Evolutionary conservation across 108 stramenopile genomes (phyloP).

Genomic region (Bacterosira constricta): DNA sequence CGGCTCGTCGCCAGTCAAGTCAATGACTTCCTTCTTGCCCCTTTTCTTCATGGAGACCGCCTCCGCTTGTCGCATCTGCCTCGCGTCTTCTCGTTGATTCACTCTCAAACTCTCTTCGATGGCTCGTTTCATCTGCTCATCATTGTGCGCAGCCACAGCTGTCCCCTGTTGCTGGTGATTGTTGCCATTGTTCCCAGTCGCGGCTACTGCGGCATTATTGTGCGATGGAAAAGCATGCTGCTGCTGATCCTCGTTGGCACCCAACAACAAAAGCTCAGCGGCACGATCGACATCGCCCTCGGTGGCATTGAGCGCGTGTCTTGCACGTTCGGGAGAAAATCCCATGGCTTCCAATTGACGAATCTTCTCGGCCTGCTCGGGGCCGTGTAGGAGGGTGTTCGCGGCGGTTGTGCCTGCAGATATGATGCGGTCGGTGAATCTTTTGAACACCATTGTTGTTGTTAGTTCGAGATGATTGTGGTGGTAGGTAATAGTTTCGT

Average conservation of each 20-base stretch:
- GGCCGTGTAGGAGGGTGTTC: slow-evolving; percentile 15
- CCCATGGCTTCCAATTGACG: slow-evolving; percentile 69
- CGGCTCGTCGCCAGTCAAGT: background rate
- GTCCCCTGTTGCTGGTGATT: slow-evolving; percentile 1
- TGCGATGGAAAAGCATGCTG: slow-evolving; percentile 5
- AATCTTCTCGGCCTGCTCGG: slow-evolving; percentile 31
- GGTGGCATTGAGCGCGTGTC: slow-evolving; percentile 61
- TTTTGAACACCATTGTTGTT: slow-evolving; percentile 47
- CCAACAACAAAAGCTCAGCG: slow-evolving; percentile 60
- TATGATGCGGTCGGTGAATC: slow-evolving; percentile 51
- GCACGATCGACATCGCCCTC: slow-evolving; percentile 74
- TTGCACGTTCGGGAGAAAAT: slow-evolving; percentile 59
- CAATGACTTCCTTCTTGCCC: background rate
- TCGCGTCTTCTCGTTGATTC: slow-evolving; percentile 32
- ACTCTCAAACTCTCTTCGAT: slow-evolving; percentile 44
- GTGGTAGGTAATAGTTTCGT: background rate
- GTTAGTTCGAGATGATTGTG: background rate
- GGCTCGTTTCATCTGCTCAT: slow-evolving; percentile 44
- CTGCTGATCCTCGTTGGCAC: slow-evolving; percentile 5
- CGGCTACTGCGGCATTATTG: background rate
- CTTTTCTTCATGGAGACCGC: slow-evolving; percentile 7
- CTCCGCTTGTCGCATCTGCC: slow-evolving; percentile 24
- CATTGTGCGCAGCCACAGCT: slow-evolving; percentile 43
- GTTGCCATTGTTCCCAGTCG: background rate
- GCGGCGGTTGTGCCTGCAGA: slow-evolving; percentile 41